Percentiles rank a stretch among this genome's conserved stretches.
These are phyloP conservation scores for Penicillium sp. DNA, from an alignment of 2,329 filamentous ascomycete genomes.

Conservation along the genomic window DNA sequence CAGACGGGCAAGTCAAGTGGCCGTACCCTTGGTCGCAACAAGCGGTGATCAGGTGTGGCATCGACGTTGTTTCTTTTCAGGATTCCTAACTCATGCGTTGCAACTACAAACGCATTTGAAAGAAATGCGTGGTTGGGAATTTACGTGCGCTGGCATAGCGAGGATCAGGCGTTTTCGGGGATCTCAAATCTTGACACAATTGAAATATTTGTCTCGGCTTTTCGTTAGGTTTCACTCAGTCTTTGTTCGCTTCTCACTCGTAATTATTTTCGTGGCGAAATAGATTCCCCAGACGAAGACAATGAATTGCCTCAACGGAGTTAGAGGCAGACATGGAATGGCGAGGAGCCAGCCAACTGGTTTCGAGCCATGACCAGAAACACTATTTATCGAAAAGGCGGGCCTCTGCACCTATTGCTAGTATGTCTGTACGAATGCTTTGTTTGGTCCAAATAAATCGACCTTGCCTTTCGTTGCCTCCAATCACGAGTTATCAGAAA, in stretches of 20 bases:
- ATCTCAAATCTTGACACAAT: slow-evolving; percentile 1
- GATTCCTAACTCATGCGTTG: slow-evolving; percentile 7
- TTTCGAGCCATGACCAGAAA: no score
- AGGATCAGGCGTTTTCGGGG: slow-evolving; percentile 22
- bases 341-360: no score
- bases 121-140: slow-evolving; percentile 3
- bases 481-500: no score
- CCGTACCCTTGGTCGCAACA: slow-evolving; percentile 16
- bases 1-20: slow-evolving; percentile 18
- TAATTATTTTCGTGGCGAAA: no score
- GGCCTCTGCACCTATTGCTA: no score
- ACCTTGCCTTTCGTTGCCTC: no score
- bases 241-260: background rate
- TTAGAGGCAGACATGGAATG: no score
- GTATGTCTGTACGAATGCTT: no score
- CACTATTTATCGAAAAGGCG: no score
- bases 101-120: slow-evolving; percentile 9
- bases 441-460: no score
- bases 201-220: background rate
- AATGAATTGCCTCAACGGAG: no score
- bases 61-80: background rate
- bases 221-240: background rate
- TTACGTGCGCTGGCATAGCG: slow-evolving; percentile 21
- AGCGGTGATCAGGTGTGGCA: slow-evolving; percentile 9
- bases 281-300: no score